Percentiles rank a stretch among this genome's conserved stretches.
These are phyloP conservation scores for Hexamita inflata DNA, from an alignment of 208 protist genomes.

Conservation along the genomic window DNA sequence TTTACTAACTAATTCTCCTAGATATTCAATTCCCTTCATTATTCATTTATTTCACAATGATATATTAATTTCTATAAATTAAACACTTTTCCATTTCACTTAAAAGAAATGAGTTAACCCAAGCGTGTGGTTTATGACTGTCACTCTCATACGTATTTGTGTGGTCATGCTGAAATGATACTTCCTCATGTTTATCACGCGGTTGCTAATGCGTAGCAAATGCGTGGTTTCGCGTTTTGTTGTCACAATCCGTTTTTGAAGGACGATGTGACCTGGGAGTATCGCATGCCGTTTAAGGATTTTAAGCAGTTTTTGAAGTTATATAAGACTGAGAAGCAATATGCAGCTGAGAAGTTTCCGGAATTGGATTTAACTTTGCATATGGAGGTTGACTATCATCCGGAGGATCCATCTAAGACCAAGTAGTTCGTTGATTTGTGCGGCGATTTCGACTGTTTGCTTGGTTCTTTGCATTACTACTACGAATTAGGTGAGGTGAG, in stretches of 20 bases:
- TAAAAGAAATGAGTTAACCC: too few relatives aligned
- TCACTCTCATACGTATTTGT: slow-evolving; percentile 21
- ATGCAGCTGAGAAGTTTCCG: background rate
- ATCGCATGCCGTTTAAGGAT: slow-evolving; percentile 7
- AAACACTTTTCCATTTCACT: too few relatives aligned
- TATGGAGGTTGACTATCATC: slow-evolving; percentile 23
- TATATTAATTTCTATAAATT: too few relatives aligned
- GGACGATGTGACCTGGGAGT: background rate
- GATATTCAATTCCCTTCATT: too few relatives aligned
- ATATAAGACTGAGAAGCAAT: background rate
- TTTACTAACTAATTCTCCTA: too few relatives aligned
- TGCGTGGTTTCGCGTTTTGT: background rate
- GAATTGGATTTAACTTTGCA: background rate
- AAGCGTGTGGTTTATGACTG: too few relatives aligned
- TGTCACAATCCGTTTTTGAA: slow-evolving; percentile 7
- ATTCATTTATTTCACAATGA: too few relatives aligned
- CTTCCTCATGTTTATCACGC: background rate
- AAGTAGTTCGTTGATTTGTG: background rate
- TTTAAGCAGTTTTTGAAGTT: slow-evolving; percentile 1
- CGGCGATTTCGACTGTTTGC: slow-evolving; percentile 11
- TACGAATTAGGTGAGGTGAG: background rate
- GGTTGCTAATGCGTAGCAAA: background rate
- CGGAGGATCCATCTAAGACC: background rate
- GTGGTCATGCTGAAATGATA: slow-evolving; percentile 10
- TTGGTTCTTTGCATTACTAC: slow-evolving; percentile 24